Percentiles rank a stretch among this genome's conserved stretches.
phyloP scores from a whole-genome alignment of 2,329 filamentous ascomycete species.

The Zalaria sp. region DNA sequence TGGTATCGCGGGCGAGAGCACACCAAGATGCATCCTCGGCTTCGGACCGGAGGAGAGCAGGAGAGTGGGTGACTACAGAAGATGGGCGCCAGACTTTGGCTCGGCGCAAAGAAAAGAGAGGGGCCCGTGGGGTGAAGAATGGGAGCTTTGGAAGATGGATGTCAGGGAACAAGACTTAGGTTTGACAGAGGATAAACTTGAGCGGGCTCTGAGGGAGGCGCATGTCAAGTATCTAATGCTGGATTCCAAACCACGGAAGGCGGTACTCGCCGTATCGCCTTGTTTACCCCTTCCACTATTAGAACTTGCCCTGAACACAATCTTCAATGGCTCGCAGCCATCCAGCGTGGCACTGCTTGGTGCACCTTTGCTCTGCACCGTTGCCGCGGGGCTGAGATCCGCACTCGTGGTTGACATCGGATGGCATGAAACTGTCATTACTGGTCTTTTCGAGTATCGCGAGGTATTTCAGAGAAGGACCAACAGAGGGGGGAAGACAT shows the following conservation, averaged over 20 bases:
- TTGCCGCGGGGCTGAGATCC: constrained; percentile 73
- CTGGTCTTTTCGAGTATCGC: constrained; percentile 79
- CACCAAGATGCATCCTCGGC: constrained; percentile 54
- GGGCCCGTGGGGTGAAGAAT: constrained; percentile 46
- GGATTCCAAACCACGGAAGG: constrained; percentile 52
- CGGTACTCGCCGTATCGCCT: constrained; percentile 65
- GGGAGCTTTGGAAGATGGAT: constrained; percentile 70
- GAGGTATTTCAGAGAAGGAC: constrained; percentile 60
- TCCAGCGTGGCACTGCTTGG: constrained; percentile 72
- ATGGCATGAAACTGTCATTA: constrained; percentile 80
- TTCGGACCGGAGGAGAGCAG: constrained; percentile 66
- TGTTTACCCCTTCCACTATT: constrained; percentile 65
- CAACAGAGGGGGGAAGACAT: constrained; percentile 56
- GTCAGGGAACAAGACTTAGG: constrained; percentile 60
- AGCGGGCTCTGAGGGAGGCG: constrained; percentile 65
- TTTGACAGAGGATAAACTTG: constrained; percentile 73
- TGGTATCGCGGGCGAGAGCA: constrained; percentile 74
- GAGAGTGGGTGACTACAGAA: constrained; percentile 68
- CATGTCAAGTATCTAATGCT: constrained; percentile 62
- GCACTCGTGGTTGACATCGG: constrained; percentile 80
- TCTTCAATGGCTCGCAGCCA: constrained; percentile 73
- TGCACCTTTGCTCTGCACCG: constrained; percentile 55
- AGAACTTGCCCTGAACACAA: constrained; percentile 57
- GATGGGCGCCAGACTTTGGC: constrained; percentile 41
- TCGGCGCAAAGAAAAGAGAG: constrained; percentile 33